Evolutionary conservation across 2,329 filamentous ascomycete species (phyloP).

Genomic region (Colletotrichum spinosum): DNA sequence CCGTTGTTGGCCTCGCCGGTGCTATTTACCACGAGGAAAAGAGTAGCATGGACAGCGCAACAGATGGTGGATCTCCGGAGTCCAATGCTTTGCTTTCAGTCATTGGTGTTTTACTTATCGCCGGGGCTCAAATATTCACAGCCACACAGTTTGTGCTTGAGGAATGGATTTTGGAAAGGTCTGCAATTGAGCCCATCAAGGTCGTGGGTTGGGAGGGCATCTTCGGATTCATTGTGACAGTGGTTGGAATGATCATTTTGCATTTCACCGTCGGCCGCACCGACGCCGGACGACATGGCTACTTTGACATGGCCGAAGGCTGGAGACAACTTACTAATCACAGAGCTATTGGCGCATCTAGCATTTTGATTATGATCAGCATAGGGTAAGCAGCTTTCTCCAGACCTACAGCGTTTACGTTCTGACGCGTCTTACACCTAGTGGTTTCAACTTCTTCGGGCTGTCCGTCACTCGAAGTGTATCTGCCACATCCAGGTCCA

Average conservation of each 20-base stretch:
- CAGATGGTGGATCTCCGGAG: constrained; percentile 7
- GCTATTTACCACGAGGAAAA: constrained; percentile 80
- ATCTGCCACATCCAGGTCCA: constrained; percentile 92
- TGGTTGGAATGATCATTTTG: constrained; percentile 82
- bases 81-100: constrained; percentile 73
- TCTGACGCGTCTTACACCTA: constrained; percentile 48
- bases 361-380: constrained; percentile 93
- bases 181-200: constrained; percentile 79
- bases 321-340: constrained; percentile 83
- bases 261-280: constrained; percentile 83
- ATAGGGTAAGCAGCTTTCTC: constrained; percentile 76
- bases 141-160: constrained; percentile 96
- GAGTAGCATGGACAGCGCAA: constrained; percentile 50
- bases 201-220: constrained; percentile 97
- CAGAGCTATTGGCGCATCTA: constrained; percentile 78
- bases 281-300: constrained; percentile 78
- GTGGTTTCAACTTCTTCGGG: constrained; percentile 98
- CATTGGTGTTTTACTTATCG: constrained; percentile 89
- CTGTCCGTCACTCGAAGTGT: constrained; percentile 91
- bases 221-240: constrained; percentile 87
- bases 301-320: constrained; percentile 91
- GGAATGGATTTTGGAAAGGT: constrained; percentile 84
- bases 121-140: constrained; percentile 95
- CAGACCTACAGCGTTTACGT: constrained; percentile 21
- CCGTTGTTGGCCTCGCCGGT: constrained; percentile 88